phyloP scores from a whole-genome alignment of 805 yeast species.

The Yamadazyma scolyti region DNA sequence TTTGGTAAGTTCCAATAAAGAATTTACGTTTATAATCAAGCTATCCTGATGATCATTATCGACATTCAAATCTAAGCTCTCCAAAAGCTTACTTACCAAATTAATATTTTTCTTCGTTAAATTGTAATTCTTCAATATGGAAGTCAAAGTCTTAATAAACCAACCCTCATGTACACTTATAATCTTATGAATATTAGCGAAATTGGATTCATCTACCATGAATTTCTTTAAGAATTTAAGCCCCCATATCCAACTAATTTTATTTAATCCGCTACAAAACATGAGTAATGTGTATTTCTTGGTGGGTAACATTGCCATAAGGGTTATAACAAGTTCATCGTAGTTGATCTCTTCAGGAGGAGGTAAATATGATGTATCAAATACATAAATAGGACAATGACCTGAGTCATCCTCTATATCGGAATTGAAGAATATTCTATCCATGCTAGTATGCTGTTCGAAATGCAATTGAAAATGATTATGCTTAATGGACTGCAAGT shows the following conservation, averaged over 20 bases:
- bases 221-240: slow-evolving; percentile 50
- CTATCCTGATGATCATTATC: neutral
- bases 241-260: slow-evolving; percentile 70
- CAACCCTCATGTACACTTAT: slow-evolving; percentile 89
- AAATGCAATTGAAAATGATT: no score
- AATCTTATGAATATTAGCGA: slow-evolving; percentile 49
- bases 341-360: slow-evolving; percentile 41
- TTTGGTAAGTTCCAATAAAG: slow-evolving; percentile 52
- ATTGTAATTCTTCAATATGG: slow-evolving; percentile 60
- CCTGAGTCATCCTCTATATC: slow-evolving; percentile 22
- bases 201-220: slow-evolving; percentile 47
- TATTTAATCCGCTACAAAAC: slow-evolving; percentile 77
- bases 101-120: slow-evolving; percentile 29
- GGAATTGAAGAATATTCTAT: slow-evolving; percentile 11
- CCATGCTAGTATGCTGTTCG: no score
- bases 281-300: slow-evolving; percentile 65
- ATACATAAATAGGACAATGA: slow-evolving; percentile 68
- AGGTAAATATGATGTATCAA: slow-evolving; percentile 82
- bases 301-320: slow-evolving; percentile 57
- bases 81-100: slow-evolving; percentile 22
- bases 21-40: slow-evolving; percentile 40
- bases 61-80: slow-evolving; percentile 13
- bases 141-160: slow-evolving; percentile 76
- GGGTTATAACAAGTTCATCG: slow-evolving; percentile 53
- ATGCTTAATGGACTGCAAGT: no score